phyloP scores from a whole-genome alignment of 495 filamentous ascomycete species.

The Echria macrotheca region DNA sequence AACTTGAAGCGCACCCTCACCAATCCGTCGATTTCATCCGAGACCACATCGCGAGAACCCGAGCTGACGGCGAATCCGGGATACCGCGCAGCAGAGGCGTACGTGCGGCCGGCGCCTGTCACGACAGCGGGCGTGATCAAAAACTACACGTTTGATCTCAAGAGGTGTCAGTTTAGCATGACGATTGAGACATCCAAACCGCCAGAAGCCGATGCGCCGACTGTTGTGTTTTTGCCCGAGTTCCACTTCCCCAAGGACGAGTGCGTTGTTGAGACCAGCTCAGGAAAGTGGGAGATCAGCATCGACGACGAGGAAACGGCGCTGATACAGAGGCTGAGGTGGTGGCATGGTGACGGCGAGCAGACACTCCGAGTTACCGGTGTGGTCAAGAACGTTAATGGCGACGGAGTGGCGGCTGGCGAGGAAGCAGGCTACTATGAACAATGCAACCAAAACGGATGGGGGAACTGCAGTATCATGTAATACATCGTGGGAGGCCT shows the following conservation, averaged over 20 bases:
- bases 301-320: conserved; percentile 59
- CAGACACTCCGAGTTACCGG: conserved; percentile 77
- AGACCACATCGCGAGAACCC: conserved; percentile 43
- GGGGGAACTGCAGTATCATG: conserved; percentile 39
- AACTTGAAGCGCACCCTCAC: conserved; percentile 71
- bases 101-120: conserved; percentile 79
- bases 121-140: conserved; percentile 61
- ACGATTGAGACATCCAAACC: conserved; percentile 50
- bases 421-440: conserved; percentile 46
- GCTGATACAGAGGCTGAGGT: conserved; percentile 68
- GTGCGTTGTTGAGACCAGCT: conserved; percentile 65
- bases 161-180: conserved; percentile 66
- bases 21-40: conserved; percentile 64
- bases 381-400: conserved; percentile 47
- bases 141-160: conserved; percentile 72
- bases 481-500: conserved; percentile 8
- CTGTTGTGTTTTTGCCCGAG: conserved; percentile 81
- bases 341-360: conserved; percentile 86
- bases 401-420: conserved; percentile 18
- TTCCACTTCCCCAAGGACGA: conserved; percentile 82
- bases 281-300: conserved; percentile 84
- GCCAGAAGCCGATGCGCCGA: conserved; percentile 58
- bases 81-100: conserved; percentile 87
- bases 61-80: conserved; percentile 58
- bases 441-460: conserved; percentile 38